Evolutionary conservation across 2,329 filamentous ascomycete species (phyloP).

Genomic region (Trichoderma guizhouense): DNA sequence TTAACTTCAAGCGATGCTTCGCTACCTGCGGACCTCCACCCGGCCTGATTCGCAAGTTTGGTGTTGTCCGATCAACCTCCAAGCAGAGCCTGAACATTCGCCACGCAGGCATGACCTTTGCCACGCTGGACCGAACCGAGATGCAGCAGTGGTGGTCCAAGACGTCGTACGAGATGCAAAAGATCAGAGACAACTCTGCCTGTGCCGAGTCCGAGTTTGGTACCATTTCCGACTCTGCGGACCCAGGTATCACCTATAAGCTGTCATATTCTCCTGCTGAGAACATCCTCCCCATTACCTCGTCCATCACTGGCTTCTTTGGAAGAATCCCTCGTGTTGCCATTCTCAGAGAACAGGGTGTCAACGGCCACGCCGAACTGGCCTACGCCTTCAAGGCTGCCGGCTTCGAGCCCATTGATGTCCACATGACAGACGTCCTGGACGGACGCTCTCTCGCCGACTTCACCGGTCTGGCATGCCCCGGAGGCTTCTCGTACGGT

Average conservation of each 20-base stretch:
- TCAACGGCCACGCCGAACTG: slow-evolving; percentile 97
- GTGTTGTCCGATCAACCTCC: slow-evolving; percentile 63
- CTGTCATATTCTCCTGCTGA: slow-evolving; percentile 78
- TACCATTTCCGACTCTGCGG: slow-evolving; percentile 67
- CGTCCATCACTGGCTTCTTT: slow-evolving; percentile 49
- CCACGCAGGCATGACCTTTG: slow-evolving; percentile 64
- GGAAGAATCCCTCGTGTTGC: slow-evolving; percentile 70
- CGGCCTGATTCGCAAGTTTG: slow-evolving; percentile 80
- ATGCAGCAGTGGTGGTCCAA: slow-evolving; percentile 86
- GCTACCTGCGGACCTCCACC: slow-evolving; percentile 82
- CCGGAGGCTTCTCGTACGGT: slow-evolving; percentile 94
- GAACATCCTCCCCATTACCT: slow-evolving; percentile 61
- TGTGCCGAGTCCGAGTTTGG: slow-evolving; percentile 83
- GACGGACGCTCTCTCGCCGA: slow-evolving; percentile 73
- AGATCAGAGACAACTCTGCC: slow-evolving; percentile 78
- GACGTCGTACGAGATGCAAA: slow-evolving; percentile 90
- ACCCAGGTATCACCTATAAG: slow-evolving; percentile 82
- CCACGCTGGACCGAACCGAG: slow-evolving; percentile 64
- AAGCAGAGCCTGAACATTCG: slow-evolving; percentile 77
- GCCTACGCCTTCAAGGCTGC: slow-evolving; percentile 91
- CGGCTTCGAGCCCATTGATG: slow-evolving; percentile 86
- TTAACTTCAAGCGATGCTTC: slow-evolving; percentile 83
- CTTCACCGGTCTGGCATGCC: slow-evolving; percentile 88
- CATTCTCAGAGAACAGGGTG: slow-evolving; percentile 90
- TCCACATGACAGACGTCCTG: slow-evolving; percentile 94